Conservation (phyloP, 768 basidiomycete species). For the Coprinopsis sp. region DNA sequence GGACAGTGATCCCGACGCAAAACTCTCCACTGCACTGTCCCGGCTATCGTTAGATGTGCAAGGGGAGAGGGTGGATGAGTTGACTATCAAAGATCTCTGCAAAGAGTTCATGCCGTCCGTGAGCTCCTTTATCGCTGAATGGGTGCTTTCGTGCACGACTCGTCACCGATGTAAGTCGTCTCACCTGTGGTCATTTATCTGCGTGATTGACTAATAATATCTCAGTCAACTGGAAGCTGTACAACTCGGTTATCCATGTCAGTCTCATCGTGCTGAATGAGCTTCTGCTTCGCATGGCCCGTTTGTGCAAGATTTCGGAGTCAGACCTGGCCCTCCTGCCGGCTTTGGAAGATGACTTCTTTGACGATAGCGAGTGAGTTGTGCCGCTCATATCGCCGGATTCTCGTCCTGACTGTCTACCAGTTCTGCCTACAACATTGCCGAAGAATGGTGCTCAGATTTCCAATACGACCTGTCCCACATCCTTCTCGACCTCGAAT, state of each 20-base stretch:
- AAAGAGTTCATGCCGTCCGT: slow-evolving; percentile 37
- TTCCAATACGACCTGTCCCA: slow-evolving; percentile 26
- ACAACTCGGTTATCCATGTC: slow-evolving; percentile 39
- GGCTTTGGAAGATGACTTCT: slow-evolving; percentile 26
- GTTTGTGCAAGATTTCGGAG: slow-evolving; percentile 16
- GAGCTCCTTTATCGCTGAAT: slow-evolving; percentile 38
- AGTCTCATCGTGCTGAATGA: slow-evolving; percentile 38
- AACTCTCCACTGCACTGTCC: slow-evolving; percentile 41
- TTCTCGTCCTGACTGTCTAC: slow-evolving; percentile 3
- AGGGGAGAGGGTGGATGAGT: slow-evolving; percentile 48
- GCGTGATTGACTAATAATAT: slow-evolving; percentile 6
- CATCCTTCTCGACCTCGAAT: slow-evolving; percentile 37
- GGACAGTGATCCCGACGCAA: slow-evolving; percentile 54
- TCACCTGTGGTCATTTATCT: too few relatives aligned
- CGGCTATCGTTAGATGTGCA: slow-evolving; percentile 47
- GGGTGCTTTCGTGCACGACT: slow-evolving; percentile 38
- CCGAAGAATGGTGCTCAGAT: slow-evolving; percentile 36
- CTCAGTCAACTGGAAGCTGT: slow-evolving; percentile 56
- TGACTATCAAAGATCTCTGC: slow-evolving; percentile 49
- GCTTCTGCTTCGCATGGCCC: slow-evolving; percentile 22
- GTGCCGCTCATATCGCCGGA: too few relatives aligned
- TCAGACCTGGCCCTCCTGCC: slow-evolving; percentile 25
- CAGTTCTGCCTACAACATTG: slow-evolving; percentile 39
- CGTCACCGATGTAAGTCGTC: slow-evolving; percentile 44
- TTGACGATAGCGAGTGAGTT: slow-evolving; percentile 40